Evolutionary conservation across 2,329 filamentous ascomycete genomes (phyloP), one percentile per base, ranked within the genome.

Genomic region (Diaporthe citrichinensis): DNA sequence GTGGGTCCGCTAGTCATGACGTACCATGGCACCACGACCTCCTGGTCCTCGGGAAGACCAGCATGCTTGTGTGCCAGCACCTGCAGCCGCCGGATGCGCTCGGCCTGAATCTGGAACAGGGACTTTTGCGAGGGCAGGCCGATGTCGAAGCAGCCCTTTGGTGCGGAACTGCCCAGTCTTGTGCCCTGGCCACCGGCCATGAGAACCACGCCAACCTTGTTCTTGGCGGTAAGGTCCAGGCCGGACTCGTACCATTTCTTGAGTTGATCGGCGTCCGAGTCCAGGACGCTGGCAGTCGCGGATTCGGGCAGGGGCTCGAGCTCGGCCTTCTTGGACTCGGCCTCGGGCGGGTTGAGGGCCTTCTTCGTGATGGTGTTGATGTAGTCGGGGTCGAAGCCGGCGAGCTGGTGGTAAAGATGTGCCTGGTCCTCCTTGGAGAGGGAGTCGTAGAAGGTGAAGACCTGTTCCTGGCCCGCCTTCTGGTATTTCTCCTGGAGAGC

Each of bases 1-100:
- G 97, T 99, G 61, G 97, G 97, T 6, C 97, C 97, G 81, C 95
- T 98, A 81, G 97, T 99, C 97, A 99, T 99, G 85, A 99, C 95
- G 86, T 99, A 99, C 97, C 97, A 99, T 17, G 97, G 97, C 57
- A 98, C 92, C 44, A 93, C 88, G 58, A 92, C 91, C 73, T 87
- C 88, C 78, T 85, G 84, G 67, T 87, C 87, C 76, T 86, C 78
- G 23, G 78, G 79, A 44, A 78, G 87, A 75, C 90, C 90, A 72
- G 91, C 88, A 83, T 93, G 92, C 84, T 94, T 92, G 80, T 92
- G 89, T 58, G 96, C 96, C 78, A 98, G 88, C 81, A 92, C 86
- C 86, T 98, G 94, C 12, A 98, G 87, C 87, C 95, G 97, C 81
- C 90, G 90, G 82, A 99, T 98, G 73, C 97, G 90, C 90, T 99